phyloP scores from a whole-genome alignment of 257 asterid species.

The Solanum raphanifolium region DNA sequence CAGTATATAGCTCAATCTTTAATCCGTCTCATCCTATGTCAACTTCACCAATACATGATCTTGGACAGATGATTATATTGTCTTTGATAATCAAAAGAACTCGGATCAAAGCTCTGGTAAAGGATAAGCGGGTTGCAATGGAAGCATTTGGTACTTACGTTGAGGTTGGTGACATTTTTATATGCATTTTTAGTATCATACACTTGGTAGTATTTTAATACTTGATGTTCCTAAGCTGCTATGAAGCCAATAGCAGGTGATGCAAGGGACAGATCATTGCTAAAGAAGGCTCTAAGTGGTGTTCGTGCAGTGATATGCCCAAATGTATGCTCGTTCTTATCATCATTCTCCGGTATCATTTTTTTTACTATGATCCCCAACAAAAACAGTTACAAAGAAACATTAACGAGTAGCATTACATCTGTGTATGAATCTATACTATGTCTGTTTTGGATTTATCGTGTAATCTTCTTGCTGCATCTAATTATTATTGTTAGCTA shows the following conservation, averaged over 20 bases:
- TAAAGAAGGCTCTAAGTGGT: slow-evolving; percentile 74
- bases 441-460: not conserved
- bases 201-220: not conserved
- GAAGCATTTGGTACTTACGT: slow-evolving; percentile 97
- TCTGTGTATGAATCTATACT: not conserved
- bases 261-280: slow-evolving; percentile 36
- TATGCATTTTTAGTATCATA: not conserved
- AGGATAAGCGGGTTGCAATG: slow-evolving; percentile 76
- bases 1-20: not conserved
- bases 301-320: slow-evolving; percentile 78
- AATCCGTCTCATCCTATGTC: not conserved
- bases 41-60: not conserved
- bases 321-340: slow-evolving; percentile 32
- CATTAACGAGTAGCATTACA: not conserved
- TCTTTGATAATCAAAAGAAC: slow-evolving; percentile 66
- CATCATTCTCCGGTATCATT: not conserved
- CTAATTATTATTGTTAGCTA: not conserved
- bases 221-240: slow-evolving; percentile 2
- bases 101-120: slow-evolving; percentile 78
- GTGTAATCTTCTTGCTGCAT: not conserved
- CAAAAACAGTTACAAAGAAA: not conserved
- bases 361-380: not conserved
- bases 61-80: slow-evolving; percentile 71
- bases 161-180: slow-evolving; percentile 44
- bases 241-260: slow-evolving; percentile 69